Evolutionary conservation across 345 rosid genomes (phyloP), one percentile per base, ranked within the genome.

Genomic region (Alliaria petiolata): DNA sequence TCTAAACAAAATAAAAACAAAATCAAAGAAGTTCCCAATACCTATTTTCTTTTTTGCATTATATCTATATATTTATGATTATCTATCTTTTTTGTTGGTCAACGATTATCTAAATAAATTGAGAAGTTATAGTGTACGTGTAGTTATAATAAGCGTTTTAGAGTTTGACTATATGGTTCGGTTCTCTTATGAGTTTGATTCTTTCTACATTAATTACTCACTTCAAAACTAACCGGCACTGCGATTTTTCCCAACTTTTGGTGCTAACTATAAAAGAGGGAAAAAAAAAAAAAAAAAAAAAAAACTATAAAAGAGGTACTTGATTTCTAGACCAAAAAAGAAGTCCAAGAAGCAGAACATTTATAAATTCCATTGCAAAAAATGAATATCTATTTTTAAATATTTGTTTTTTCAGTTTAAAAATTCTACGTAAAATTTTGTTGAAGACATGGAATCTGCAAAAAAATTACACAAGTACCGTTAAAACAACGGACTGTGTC

Each of bases 381-480:
- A 45, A 33, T 3, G 16, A 8, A 31, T 20, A 55, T 55, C 0
- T 30, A 34, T 14, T 54, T 54, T 54, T 7, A 1, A 28, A n/a
- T 33, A 8, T 8, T 15, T 31, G 3, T 16, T 35, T 44, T 10
- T 26, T 35, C 46, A 63, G 60, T 33, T 54, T n/a, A 31, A 65
- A 38, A 20, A 2, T 19, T 43, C 0, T 44, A 35, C 73, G 39
- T 67, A 51, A 59, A 39, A 45, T 12, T 19, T 61, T 13, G 64
- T 57, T 54, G 7, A 69, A 14, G 70, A 47, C 44, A 62, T 39
- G 61, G 75, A 76, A 46, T 62, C 71, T 76, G 71, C 70, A 69
- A 16, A 49, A 30, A 4, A 9, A 36, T 46, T 25, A 20, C 71
- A 69, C 75, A 76, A 76, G 70, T 69, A 76, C 75, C 60, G 70